Evolutionary conservation across 1,284 basidiomycete species (phyloP).

Genomic region (Melampsora larici-populina): DNA sequence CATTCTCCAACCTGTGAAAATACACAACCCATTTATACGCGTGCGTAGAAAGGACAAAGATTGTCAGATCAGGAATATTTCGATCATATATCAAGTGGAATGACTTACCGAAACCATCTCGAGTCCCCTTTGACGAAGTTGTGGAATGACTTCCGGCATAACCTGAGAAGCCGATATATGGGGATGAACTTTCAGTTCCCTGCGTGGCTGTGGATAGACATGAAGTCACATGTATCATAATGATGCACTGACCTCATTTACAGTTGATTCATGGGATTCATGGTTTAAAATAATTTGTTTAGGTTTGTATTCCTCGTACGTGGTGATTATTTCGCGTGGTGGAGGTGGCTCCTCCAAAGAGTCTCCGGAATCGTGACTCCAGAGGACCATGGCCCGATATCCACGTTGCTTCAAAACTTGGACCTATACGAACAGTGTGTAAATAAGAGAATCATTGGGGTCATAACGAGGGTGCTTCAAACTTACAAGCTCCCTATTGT

Average conservation of each 20-base stretch:
- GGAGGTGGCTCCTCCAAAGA: neutral
- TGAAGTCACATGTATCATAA: too few relatives aligned
- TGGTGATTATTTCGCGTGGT: neutral
- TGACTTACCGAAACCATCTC: neutral
- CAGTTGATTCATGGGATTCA: neutral
- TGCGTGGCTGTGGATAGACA: too few relatives aligned
- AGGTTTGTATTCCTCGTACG: neutral
- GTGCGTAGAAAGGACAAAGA: neutral
- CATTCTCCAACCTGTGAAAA: conserved; percentile 10
- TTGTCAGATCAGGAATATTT: neutral
- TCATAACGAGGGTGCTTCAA: neutral
- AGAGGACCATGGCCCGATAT: neutral
- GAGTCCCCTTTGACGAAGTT: neutral
- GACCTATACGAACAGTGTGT: neutral
- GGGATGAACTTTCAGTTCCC: neutral
- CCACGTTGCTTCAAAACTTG: conserved; percentile 3
- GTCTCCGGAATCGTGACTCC: neutral
- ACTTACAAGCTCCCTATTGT: conserved; percentile 24
- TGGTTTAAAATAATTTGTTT: neutral
- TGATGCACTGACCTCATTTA: neutral
- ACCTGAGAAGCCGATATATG: conserved; percentile 9
- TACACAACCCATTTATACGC: neutral
- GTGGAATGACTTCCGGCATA: conserved; percentile 26
- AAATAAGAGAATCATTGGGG: neutral
- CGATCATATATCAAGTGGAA: neutral